Evolutionary conservation across 2,329 filamentous ascomycete species (phyloP), one percentile per base, ranked within the genome.

Genomic region (Botrytis squamosa): DNA sequence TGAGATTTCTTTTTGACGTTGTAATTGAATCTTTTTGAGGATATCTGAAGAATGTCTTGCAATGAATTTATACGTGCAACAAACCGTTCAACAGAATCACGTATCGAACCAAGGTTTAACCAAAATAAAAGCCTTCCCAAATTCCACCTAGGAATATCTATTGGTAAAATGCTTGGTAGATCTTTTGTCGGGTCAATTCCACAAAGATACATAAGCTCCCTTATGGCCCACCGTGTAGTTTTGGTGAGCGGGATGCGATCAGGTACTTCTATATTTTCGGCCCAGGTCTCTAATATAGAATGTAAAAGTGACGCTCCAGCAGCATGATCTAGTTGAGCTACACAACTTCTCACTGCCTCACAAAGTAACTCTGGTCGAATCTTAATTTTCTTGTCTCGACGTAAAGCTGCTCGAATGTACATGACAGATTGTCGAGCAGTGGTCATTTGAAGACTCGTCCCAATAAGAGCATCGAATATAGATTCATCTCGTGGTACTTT

Each of bases 401-500:
- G 78, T 38, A 81, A 65, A 63, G 79, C 77, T 33, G 77, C 76
- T 29, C 75, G 75, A 59, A 80, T 62, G 64, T 77, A 77, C 10
- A 77, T 76, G 68, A 79, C 70, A 25, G 79, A 77, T 25, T 71
- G 72, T n/a, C 70, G 62, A 72, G 73, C 72, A 8, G 74, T 77
- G 18, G 75, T 69, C n/a, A 80, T 68, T 18, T 76, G 64, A 20
- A 80, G 74, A 73, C 72, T 76, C 4, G 77, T 79, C 36, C 70
- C 66, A 55, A 81, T 80, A n/a, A 81, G 76, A 6, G 76, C 67
- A 72, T 80, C 76, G 60, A 80, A 81, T 38, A 81, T 76, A 10
- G 71, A 55, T 29, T 72, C 57, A 69, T 77, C 75, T 72, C 80
- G 75, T 14, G 75, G 73, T 22, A 76, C 74, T 64, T 81, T 81